Percentiles rank a stretch among this genome's conserved stretches.
phyloP scores from a whole-genome alignment of 139 green algal genomes.

The Diplosphaera chodatii region DNA sequence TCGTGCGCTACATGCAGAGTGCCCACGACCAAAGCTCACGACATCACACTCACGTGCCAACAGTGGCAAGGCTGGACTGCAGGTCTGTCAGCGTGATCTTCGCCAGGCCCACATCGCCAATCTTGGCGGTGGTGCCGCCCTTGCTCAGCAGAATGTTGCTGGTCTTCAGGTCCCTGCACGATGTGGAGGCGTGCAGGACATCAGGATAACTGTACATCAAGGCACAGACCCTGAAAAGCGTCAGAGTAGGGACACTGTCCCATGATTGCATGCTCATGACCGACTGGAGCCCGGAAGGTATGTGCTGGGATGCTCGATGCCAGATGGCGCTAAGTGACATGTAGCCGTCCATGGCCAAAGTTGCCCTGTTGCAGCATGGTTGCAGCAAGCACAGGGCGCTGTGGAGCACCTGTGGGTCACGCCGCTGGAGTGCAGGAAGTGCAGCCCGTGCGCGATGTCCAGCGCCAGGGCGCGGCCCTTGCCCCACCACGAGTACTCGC shows the following conservation, averaged over 20 bases:
- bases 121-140: slow-evolving; percentile 54
- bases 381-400: no score
- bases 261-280: no score
- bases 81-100: slow-evolving; percentile 5
- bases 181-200: neutral
- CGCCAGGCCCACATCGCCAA: slow-evolving; percentile 43
- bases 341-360: no score
- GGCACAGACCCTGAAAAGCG: no score
- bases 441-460: neutral
- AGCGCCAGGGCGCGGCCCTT: neutral
- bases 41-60: neutral
- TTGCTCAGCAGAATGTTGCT: slow-evolving; percentile 42
- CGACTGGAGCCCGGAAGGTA: no score
- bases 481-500: neutral
- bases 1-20: no score
- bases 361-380: no score
- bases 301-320: no score
- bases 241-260: no score
- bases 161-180: slow-evolving; percentile 27
- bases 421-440: slow-evolving; percentile 4
- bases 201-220: no score
- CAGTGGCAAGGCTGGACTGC: neutral
- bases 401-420: neutral
- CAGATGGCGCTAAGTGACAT: no score
- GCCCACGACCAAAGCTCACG: no score